phyloP scores from a whole-genome alignment of 805 yeast genomes.

The Suhomyces pyralidae region DNA sequence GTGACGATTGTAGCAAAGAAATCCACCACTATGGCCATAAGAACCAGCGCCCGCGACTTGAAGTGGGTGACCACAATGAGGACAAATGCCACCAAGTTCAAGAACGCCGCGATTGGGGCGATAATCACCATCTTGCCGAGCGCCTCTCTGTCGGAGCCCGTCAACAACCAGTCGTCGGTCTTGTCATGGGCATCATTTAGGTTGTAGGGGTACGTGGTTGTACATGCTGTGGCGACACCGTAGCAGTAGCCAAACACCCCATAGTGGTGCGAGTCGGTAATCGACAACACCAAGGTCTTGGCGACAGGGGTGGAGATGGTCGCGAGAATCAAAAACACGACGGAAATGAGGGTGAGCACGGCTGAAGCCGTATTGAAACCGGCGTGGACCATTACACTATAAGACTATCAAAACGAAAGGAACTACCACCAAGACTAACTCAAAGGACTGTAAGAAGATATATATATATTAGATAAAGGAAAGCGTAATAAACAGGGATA shows the following conservation, averaged over 20 bases:
- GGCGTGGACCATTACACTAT: conserved; percentile 7
- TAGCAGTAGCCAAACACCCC: conserved; percentile 71
- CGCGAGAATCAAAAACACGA: conserved; percentile 62
- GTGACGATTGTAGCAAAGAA: conserved; percentile 53
- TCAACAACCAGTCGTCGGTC: conserved; percentile 48
- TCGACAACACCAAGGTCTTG: conserved; percentile 46
- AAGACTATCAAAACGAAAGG: no score
- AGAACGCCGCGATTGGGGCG: conserved; percentile 65
- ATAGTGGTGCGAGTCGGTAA: conserved; percentile 44
- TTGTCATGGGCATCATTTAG: conserved; percentile 28
- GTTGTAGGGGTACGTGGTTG: conserved; percentile 46
- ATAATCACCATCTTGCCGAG: conserved; percentile 56
- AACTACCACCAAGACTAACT: no score
- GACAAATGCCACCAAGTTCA: conserved; percentile 43
- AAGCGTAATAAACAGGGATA: background rate
- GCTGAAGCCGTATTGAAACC: conserved; percentile 39
- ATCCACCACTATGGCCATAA: conserved; percentile 44
- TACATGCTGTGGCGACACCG: conserved; percentile 31
- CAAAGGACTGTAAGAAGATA: no score
- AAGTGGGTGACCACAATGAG: conserved; percentile 25
- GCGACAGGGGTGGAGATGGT: conserved; percentile 62
- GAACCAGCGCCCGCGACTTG: conserved; percentile 17
- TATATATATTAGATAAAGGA: no score
- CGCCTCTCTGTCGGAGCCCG: conserved; percentile 42
- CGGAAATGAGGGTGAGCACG: conserved; percentile 48